Percentiles rank a stretch among this genome's conserved stretches.
Conservation (phyloP, 768 basidiomycete species). For the Mycena alexandri region DNA sequence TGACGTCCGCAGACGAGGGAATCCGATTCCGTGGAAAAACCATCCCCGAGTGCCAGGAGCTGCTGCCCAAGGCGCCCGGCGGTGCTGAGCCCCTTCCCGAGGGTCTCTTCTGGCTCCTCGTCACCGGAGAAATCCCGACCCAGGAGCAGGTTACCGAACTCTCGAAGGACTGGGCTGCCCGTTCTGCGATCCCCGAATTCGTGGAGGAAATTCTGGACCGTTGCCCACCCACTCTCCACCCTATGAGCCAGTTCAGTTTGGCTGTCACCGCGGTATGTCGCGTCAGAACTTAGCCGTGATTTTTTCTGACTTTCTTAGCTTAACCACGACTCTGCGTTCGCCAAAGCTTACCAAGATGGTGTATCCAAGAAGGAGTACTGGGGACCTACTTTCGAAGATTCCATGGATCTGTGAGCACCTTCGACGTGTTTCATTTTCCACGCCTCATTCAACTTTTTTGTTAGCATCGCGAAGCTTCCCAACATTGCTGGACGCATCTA, state of each 20-base stretch:
- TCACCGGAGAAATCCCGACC: constrained; percentile 96
- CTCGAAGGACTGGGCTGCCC: constrained; percentile 95
- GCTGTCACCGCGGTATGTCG: constrained; percentile 89
- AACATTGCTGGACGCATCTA: constrained; percentile 96
- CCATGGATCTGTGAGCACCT: constrained; percentile 80
- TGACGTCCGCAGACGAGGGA: constrained; percentile 78
- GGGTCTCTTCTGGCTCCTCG: constrained; percentile 93
- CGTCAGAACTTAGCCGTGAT: constrained; percentile 12
- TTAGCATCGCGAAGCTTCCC: constrained; percentile 94
- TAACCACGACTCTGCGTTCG: constrained; percentile 97
- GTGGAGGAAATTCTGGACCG: constrained; percentile 97
- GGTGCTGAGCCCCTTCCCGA: constrained; percentile 94
- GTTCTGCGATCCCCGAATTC: constrained; percentile 90
- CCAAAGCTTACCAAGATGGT: constrained; percentile 93
- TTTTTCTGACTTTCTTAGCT: constrained; percentile 58
- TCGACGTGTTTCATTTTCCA: not conserved
- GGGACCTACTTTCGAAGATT: constrained; percentile 92
- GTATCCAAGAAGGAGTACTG: constrained; percentile 97
- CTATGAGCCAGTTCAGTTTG: constrained; percentile 98
- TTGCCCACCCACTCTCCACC: constrained; percentile 93
- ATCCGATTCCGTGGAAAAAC: constrained; percentile 98
- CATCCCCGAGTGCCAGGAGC: constrained; percentile 88
- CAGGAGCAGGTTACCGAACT: constrained; percentile 88
- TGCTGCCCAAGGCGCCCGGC: constrained; percentile 90
- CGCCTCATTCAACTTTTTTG: constrained; percentile 21